Evolutionary conservation across 495 filamentous ascomycete genomes (phyloP), one percentile per base, ranked within the genome.

Genomic region (Saxophila tyrrhenica): DNA sequence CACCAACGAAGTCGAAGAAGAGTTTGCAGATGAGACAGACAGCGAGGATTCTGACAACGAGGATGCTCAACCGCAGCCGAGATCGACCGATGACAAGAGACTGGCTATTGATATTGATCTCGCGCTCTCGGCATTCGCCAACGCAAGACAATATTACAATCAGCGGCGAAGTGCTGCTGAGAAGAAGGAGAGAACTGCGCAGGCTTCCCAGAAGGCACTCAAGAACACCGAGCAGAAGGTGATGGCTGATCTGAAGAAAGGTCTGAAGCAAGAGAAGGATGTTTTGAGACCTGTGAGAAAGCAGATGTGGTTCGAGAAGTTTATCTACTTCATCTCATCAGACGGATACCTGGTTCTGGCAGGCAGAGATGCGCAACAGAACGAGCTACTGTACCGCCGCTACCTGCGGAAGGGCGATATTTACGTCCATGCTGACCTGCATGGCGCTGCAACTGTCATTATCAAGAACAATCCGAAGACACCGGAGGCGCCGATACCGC

Each of bases 301-400:
- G 57, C 82, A 80, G 47, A 76, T 88, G 60, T 98, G 92, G 90
- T 96, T 97, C 62, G 92, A 98, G 62, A 98, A 97, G 64, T 98
- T 94, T 60, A 67, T 79, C 16, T 96, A 85, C 72, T 98, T 98
- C 72, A 80, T 97, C 56, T 95, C 89, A 0, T 95, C 91, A 0
- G 92, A 98, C 60, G 91, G 92, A 8, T 95, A 97, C 64, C 78
- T 98, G 3, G 86, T 95, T 11, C 75, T 98, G 15, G 81, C 82
- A 47, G 91, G 88, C 2, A 83, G 83, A 24, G 92, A 98, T 71
- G 77, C 82, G 3, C 86, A 91, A 70, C 92, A 98, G 65, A 89
- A 85, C 64, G 92, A 98, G 63, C 81, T 89, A 11, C 74, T 98
- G 25, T 97, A 96, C 67, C 82, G 80, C 49, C 78, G 82, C 9